Evolutionary conservation across 306 rosid species (phyloP).

Genomic region (Aeschynomene evenia): DNA sequence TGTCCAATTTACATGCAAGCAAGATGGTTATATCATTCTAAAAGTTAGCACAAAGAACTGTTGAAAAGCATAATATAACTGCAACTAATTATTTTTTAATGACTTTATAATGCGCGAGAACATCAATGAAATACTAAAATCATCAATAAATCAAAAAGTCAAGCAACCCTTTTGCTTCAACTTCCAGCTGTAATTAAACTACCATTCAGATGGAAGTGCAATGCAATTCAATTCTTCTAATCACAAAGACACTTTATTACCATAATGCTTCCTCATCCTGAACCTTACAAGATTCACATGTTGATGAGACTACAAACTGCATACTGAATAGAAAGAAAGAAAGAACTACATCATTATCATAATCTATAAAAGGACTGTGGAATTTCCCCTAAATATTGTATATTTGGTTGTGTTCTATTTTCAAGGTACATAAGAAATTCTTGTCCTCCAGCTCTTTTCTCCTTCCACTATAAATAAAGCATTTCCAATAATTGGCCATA

Average conservation of each 20-base stretch:
- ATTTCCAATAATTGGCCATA: not conserved
- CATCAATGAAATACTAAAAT: not conserved
- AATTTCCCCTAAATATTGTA: not conserved
- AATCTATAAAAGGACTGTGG: not conserved
- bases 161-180: not conserved
- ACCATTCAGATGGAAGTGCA: not conserved
- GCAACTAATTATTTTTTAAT: not conserved
- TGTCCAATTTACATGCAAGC: not conserved
- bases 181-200: conserved; percentile 4
- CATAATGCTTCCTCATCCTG: not conserved
- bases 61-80: not conserved
- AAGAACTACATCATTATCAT: not conserved
- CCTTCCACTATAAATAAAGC: not conserved
- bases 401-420: not conserved
- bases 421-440: not conserved
- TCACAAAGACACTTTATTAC: not conserved
- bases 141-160: conserved; percentile 1
- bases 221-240: not conserved
- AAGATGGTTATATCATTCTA: not conserved
- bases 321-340: not conserved
- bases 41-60: not conserved
- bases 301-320: not conserved
- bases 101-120: conserved; percentile 10
- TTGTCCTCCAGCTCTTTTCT: not conserved
- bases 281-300: not conserved